These are phyloP conservation scores for Cladosporium oxysporum DNA, from an alignment of 2,329 filamentous ascomycete species.

Conservation along the genomic window DNA sequence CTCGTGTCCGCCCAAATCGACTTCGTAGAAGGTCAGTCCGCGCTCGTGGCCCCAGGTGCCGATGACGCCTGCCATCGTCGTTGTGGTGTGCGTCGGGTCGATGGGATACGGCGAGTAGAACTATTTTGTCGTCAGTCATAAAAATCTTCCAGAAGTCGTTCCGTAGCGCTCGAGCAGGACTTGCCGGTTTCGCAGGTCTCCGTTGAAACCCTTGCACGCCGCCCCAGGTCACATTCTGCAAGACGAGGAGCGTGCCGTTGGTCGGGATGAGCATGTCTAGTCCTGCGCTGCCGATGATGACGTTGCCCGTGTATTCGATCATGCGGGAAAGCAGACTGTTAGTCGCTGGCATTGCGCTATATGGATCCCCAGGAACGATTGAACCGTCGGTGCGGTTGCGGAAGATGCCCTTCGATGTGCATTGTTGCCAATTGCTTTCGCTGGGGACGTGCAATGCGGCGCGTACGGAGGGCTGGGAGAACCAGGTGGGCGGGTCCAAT, in stretches of 20 bases:
- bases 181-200: constrained; percentile 39
- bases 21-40: constrained; percentile 49
- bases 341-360: constrained; percentile 40
- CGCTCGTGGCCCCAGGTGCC: constrained; percentile 47
- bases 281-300: constrained; percentile 51
- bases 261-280: constrained; percentile 53
- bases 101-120: constrained; percentile 49
- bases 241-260: constrained; percentile 53
- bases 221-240: constrained; percentile 59
- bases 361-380: constrained; percentile 31
- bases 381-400: constrained; percentile 25
- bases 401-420: constrained; percentile 24
- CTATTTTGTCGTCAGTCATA: not conserved
- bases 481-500: constrained; percentile 45
- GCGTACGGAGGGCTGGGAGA: constrained; percentile 22
- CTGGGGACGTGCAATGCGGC: constrained; percentile 16
- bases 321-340: constrained; percentile 47
- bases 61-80: constrained; percentile 44
- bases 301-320: constrained; percentile 55
- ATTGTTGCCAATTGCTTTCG: constrained; percentile 15
- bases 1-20: constrained; percentile 45
- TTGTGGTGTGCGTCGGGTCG: constrained; percentile 40
- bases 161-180: too few relatives aligned
- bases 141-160: too few relatives aligned
- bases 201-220: constrained; percentile 49